Conservation (phyloP, 345 rosid species). For the Bruguiera sexangula region DNA sequence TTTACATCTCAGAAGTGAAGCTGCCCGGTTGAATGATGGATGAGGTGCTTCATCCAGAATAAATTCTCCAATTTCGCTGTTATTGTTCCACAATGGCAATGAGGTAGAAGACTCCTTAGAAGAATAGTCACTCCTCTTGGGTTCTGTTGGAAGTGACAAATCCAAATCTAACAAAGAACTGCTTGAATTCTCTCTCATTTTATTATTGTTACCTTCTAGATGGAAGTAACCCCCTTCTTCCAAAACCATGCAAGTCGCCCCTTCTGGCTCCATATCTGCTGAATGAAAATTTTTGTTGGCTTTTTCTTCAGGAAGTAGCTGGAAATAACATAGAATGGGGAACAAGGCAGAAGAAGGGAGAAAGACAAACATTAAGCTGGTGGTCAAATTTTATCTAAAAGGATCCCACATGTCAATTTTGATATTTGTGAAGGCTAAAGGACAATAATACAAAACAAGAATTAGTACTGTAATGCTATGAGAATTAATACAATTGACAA, state of each 20-base stretch:
- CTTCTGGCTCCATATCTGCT: slow-evolving; percentile 18
- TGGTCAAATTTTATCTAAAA: background rate
- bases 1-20: slow-evolving; percentile 32
- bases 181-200: slow-evolving; percentile 15
- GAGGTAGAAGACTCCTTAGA: slow-evolving; percentile 11
- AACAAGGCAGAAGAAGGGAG: too few relatives aligned
- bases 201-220: slow-evolving; percentile 18
- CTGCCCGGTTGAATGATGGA: slow-evolving; percentile 20
- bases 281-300: background rate
- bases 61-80: slow-evolving; percentile 15
- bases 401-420: background rate
- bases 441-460: background rate
- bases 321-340: slow-evolving; percentile 8
- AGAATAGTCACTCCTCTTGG: slow-evolving; percentile 16
- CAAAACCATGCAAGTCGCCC: slow-evolving; percentile 8
- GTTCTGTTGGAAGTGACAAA: slow-evolving; percentile 26
- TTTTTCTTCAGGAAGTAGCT: slow-evolving; percentile 39
- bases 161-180: slow-evolving; percentile 26
- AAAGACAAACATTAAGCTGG: background rate
- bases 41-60: slow-evolving; percentile 21
- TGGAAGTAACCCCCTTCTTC: slow-evolving; percentile 18
- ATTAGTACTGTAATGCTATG: background rate
- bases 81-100: slow-evolving; percentile 13
- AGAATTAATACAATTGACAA: background rate
- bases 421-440: background rate